Evolutionary conservation across 805 yeast species (phyloP), one percentile per base, ranked within the genome.

Genomic region (Starmerella davenportii): DNA sequence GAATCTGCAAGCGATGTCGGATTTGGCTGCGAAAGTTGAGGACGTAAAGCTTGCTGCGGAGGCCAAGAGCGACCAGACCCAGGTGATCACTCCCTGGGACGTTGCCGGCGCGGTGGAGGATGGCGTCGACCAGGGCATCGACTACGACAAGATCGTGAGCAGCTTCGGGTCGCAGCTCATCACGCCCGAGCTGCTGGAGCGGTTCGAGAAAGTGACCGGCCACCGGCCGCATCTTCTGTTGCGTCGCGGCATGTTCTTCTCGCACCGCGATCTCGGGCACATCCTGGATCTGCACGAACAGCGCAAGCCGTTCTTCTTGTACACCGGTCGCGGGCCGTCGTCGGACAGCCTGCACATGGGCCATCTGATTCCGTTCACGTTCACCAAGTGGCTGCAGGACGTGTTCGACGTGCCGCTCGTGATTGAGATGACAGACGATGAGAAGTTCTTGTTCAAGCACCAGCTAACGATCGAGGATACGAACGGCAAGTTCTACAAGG

Each of bases 21-120:
- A 47, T 21, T 21, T 48, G 21, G 44, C 50, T 4, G 47, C 47
- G 3, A 42, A 50, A 38, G 38, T 46, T 2, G 47, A 44, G 28
- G 40, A 42, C 35, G 29, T 46, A 18, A 38, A 44, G 32, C 38
- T 42, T 27, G 16, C 21, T 13, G 27, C 7, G n/a, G 17, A 21
- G 20, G n/a, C 27, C 1, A 39, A 40, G 30, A 27, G 29, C 33
- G 43, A 46, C 27, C 35, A 42, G 35, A 38, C 30, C 11, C 85
- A 76, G 55, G 66, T 63, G 27, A 67, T 79, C 43, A 90, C 98
- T 1, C 98, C 98, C 36, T 90, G 98, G 98, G 98, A 90, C 57
- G 98, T 90, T 23, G 94, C 80, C 60, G 98, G 96, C 42, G 96
- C 95, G 2, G 92, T 87, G 35, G 95, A 82, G 41, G 93, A 85